Evolutionary conservation across 1,284 basidiomycete species (phyloP).

Genomic region (Ustilago curta): DNA sequence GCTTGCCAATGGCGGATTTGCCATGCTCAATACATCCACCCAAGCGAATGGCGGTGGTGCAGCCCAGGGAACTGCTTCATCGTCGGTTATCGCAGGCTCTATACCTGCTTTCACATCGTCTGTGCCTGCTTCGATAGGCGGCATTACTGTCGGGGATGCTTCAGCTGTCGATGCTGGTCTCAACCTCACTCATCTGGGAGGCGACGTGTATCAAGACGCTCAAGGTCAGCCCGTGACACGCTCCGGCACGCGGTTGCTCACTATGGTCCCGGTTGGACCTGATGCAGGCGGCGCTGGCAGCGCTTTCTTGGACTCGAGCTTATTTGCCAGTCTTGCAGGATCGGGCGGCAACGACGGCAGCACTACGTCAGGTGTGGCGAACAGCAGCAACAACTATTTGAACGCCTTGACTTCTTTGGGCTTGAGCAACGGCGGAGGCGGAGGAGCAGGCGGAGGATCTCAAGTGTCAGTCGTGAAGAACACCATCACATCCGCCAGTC

Average conservation of each 20-base stretch:
- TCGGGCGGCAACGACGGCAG: conserved; percentile 3
- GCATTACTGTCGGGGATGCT: neutral
- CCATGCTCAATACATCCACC: conserved; percentile 34
- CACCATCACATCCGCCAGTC: conserved; percentile 29
- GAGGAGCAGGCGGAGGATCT: conserved; percentile 5
- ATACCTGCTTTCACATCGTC: conserved; percentile 11
- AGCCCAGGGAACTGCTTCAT: conserved; percentile 3
- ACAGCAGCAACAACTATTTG: conserved; percentile 12
- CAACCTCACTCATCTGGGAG: conserved; percentile 54
- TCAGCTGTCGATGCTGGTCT: conserved; percentile 2
- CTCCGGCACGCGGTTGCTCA: conserved; percentile 52
- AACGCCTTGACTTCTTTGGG: conserved; percentile 18
- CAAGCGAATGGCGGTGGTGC: neutral
- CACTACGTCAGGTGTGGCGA: neutral
- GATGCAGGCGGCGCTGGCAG: conserved; percentile 21
- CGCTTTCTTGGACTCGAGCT: conserved; percentile 34
- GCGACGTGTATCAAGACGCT: conserved; percentile 55
- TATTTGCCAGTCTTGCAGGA: conserved; percentile 15
- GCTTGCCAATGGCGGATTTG: conserved; percentile 37
- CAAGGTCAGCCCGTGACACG: conserved; percentile 52
- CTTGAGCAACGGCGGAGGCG: neutral
- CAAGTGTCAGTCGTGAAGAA: conserved; percentile 42
- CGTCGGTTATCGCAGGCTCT: conserved; percentile 11
- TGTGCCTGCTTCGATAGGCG: conserved; percentile 8
- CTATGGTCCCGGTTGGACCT: conserved; percentile 51